Evolutionary conservation across 2,329 filamentous ascomycete genomes (phyloP), one percentile per base, ranked within the genome.

Genomic region (Chaetomium sp.): DNA sequence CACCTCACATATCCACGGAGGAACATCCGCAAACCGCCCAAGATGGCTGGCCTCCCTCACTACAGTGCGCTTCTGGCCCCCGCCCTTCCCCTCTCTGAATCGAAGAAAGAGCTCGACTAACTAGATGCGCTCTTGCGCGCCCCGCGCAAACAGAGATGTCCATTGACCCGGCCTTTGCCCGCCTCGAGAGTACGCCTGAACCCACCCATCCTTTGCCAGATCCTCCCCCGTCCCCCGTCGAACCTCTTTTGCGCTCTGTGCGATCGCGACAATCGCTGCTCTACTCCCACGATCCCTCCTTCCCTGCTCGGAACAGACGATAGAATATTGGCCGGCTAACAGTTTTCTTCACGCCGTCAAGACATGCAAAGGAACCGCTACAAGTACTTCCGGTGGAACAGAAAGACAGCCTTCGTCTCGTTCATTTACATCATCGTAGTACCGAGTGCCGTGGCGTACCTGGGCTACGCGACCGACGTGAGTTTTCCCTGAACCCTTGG

Each of bases 371-470:
- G 81, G 68, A 90, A 89, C 77, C 87, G 94, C 63, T 87, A 91
- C 82, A 90, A 90, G 76, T 96, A 89, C 82, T 99, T 97, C 82
- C 83, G 90, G 72, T 97, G 90, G 89, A 97, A 88, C 38, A 81
- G 84, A 52, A 81, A 88, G 67, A 95, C 90, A 46, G 90, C 89
- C 35, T 84, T 82, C 75, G 73, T 96, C 67, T 85, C 86, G 4
- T 83, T 96, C 69, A 77, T 86, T 61, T 96, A 92, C 72, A 80
- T 87, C 56, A 75, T 85, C 37, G 75, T 86, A 53, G 81, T 96
- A 44, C 94, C 94, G 6, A 72, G 75, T 42, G 76, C 88, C 55
- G 66, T 95, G 63, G 85, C 85, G 47, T 85, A 85, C 68, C 68
- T 89, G 55, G 89, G 84, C 56, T 95, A 88, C 71, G 84, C 82